Percentiles rank a stretch among this genome's conserved stretches.
These are phyloP conservation scores for Clarireedia hainanense DNA, from an alignment of 2,329 filamentous ascomycete genomes.

Conservation along the genomic window DNA sequence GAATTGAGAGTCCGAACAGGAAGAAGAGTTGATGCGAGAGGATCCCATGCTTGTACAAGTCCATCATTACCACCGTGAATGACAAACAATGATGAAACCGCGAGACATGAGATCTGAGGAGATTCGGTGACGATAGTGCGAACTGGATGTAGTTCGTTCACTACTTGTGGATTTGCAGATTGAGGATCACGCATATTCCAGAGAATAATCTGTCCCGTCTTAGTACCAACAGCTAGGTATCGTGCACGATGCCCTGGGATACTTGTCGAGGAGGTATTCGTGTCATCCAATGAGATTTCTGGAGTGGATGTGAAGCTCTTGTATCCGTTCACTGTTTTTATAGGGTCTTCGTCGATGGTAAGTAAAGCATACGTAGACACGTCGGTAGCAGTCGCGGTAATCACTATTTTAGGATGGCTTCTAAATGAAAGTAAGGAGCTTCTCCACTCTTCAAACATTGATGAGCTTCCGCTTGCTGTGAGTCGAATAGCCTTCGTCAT, in stretches of 20 bases:
- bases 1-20: slow-evolving; percentile 84
- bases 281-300: slow-evolving; percentile 21
- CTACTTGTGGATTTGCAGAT: slow-evolving; percentile 43
- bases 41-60: slow-evolving; percentile 93
- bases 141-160: slow-evolving; percentile 60
- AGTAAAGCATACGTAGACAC: slow-evolving; percentile 63
- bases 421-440: slow-evolving; percentile 54
- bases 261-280: slow-evolving; percentile 37
- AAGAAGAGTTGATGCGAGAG: slow-evolving; percentile 69
- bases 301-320: slow-evolving; percentile 21
- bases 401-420: slow-evolving; percentile 47
- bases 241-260: slow-evolving; percentile 81
- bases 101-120: slow-evolving; percentile 75
- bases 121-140: slow-evolving; percentile 85
- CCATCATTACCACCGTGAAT: slow-evolving; percentile 93
- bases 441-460: slow-evolving; percentile 56
- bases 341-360: slow-evolving; percentile 70
- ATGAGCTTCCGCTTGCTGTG: slow-evolving; percentile 22
- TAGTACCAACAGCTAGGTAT: slow-evolving; percentile 74
- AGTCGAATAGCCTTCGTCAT: slow-evolving; percentile 11
- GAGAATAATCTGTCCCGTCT: slow-evolving; percentile 64
- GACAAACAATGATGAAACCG: slow-evolving; percentile 75
- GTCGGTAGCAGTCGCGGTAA: slow-evolving; percentile 68
- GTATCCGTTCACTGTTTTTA: slow-evolving; percentile 50
- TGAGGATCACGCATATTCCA: slow-evolving; percentile 74